phyloP scores from a whole-genome alignment of 768 basidiomycete genomes.

The Tylopilus intermedius region DNA sequence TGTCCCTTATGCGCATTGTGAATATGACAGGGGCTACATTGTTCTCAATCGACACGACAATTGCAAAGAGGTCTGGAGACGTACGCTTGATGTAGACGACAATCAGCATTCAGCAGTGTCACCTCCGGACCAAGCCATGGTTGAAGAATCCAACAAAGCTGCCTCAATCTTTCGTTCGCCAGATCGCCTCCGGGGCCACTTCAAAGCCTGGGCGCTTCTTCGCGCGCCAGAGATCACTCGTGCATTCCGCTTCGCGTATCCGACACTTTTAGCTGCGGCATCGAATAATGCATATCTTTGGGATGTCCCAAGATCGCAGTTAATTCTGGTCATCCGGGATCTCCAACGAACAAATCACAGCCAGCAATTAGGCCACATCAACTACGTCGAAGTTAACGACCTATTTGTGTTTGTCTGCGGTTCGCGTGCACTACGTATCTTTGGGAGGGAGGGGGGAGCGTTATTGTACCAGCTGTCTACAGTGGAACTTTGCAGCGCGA shows the following conservation, averaged over 20 bases:
- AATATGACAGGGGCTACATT: slow-evolving; percentile 61
- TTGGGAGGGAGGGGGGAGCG: slow-evolving; percentile 43
- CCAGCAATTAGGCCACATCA: slow-evolving; percentile 36
- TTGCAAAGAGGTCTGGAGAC: slow-evolving; percentile 70
- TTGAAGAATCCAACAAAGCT: slow-evolving; percentile 20
- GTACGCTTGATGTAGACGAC: slow-evolving; percentile 30
- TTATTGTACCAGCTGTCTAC: slow-evolving; percentile 42
- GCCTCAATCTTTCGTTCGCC: slow-evolving; percentile 9
- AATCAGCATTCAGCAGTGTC: slow-evolving; percentile 22
- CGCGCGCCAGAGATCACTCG: slow-evolving; percentile 37
- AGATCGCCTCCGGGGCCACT: slow-evolving; percentile 42
- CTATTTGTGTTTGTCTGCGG: slow-evolving; percentile 60
- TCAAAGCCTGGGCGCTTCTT: slow-evolving; percentile 59
- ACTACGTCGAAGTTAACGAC: slow-evolving; percentile 63
- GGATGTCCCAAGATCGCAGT: slow-evolving; percentile 50
- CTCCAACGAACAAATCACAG: slow-evolving; percentile 13
- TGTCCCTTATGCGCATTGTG: slow-evolving; percentile 54
- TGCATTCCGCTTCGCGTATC: slow-evolving; percentile 68
- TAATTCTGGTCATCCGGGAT: slow-evolving; percentile 39
- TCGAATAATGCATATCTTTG: slow-evolving; percentile 48
- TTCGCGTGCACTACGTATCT: slow-evolving; percentile 44
- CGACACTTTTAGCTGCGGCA: slow-evolving; percentile 52
- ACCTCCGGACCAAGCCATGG: slow-evolving; percentile 31
- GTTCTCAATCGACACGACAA: slow-evolving; percentile 59
- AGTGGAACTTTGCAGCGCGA: slow-evolving; percentile 30